These are phyloP conservation scores for Xylaria scruposa DNA, from an alignment of 495 filamentous ascomycete species.

Conservation along the genomic window DNA sequence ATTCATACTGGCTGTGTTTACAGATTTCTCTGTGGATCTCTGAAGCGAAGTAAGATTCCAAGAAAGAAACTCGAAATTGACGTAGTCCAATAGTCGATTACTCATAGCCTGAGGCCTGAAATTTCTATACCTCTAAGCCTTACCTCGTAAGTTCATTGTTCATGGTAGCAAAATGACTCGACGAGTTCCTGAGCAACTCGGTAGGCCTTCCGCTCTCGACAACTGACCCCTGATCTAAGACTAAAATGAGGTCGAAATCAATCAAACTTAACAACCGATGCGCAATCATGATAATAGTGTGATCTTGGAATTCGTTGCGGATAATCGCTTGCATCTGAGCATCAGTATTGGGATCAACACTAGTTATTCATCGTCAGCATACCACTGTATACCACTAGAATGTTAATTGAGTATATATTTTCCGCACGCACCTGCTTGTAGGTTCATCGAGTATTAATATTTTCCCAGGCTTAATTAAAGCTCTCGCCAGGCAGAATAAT, in stretches of 20 bases:
- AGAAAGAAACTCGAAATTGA: background rate
- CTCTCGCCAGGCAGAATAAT: slow-evolving; percentile 54
- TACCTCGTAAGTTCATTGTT: background rate
- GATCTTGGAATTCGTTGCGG: slow-evolving; percentile 57
- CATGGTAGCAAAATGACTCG: slow-evolving; percentile 14
- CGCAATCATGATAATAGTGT: slow-evolving; percentile 64
- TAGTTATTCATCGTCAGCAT: background rate
- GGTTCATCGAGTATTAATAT: slow-evolving; percentile 57
- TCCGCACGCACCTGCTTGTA: slow-evolving; percentile 27
- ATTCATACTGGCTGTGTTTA: too few species aligned
- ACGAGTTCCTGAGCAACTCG: background rate
- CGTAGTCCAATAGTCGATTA: background rate
- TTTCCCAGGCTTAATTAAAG: slow-evolving; percentile 34
- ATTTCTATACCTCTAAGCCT: background rate
- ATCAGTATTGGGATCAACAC: slow-evolving; percentile 62
- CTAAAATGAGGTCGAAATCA: slow-evolving; percentile 44
- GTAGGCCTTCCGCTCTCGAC: slow-evolving; percentile 10
- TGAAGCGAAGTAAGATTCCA: too few species aligned
- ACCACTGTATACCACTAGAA: background rate
- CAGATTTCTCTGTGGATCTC: too few species aligned
- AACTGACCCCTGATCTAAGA: slow-evolving; percentile 22
- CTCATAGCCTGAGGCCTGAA: background rate
- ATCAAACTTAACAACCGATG: slow-evolving; percentile 64
- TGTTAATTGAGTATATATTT: background rate
- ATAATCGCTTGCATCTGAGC: slow-evolving; percentile 64